phyloP scores from a whole-genome alignment of 2,329 filamentous ascomycete species.

The Pseudodiploospora longispora region DNA sequence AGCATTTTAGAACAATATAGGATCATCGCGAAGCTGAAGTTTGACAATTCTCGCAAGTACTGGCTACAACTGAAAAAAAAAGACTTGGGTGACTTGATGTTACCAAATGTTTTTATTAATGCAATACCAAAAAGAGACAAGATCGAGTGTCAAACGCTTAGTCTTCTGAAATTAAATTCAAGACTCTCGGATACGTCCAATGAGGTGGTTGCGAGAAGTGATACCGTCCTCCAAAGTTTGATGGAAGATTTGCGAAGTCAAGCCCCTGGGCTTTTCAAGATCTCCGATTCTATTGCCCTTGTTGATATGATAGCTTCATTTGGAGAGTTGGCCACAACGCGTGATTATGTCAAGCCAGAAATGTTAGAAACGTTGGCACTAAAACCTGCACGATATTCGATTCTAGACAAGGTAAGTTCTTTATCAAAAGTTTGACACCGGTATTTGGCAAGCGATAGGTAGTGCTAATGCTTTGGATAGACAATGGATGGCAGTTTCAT shows the following conservation, averaged over 20 bases:
- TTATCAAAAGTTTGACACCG: background rate
- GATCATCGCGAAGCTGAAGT: constrained; percentile 60
- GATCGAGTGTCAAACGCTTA: constrained; percentile 81
- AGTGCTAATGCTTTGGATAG: constrained; percentile 19
- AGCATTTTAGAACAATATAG: constrained; percentile 28
- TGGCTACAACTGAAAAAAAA: constrained; percentile 59
- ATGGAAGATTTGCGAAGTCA: constrained; percentile 64
- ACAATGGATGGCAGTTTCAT: constrained; percentile 62
- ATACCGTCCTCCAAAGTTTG: constrained; percentile 64
- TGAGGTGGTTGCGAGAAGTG: constrained; percentile 76
- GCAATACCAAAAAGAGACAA: constrained; percentile 61
- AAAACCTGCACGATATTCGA: constrained; percentile 67
- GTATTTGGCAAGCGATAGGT: constrained; percentile 4
- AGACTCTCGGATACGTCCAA: constrained; percentile 73
- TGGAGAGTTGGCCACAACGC: constrained; percentile 60
- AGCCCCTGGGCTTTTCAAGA: constrained; percentile 67
- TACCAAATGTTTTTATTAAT: constrained; percentile 73
- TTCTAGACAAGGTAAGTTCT: constrained; percentile 55
- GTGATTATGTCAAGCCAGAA: constrained; percentile 55
- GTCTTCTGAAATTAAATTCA: constrained; percentile 71
- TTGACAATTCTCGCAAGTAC: constrained; percentile 69
- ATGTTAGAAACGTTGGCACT: constrained; percentile 62
- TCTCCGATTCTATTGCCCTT: constrained; percentile 79
- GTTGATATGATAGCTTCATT: constrained; percentile 81
- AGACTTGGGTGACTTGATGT: constrained; percentile 51